Conservation (phyloP, 108 stramenopile genomes). For the Fragilaria radians region DNA sequence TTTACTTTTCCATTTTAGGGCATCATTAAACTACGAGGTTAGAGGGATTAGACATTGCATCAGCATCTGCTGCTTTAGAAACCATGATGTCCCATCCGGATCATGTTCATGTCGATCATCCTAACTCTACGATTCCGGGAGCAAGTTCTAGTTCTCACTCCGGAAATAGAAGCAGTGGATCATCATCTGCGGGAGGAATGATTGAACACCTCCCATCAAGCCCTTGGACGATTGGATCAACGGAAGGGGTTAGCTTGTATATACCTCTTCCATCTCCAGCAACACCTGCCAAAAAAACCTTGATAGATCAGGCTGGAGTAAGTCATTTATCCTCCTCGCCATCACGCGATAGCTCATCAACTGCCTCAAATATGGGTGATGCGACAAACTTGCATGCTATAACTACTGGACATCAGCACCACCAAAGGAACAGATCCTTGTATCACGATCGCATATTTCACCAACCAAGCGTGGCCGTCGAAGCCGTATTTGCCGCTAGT, state of each 20-base stretch:
- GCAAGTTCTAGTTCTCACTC: slow-evolving; percentile 1
- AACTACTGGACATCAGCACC: too few species aligned
- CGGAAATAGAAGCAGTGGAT: neutral
- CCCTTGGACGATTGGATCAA: slow-evolving; percentile 47
- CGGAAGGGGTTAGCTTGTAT: slow-evolving; percentile 34
- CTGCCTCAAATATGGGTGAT: slow-evolving; percentile 6
- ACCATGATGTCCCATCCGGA: slow-evolving; percentile 33
- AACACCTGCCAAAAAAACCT: slow-evolving; percentile 1
- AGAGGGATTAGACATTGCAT: neutral
- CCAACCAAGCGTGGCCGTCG: slow-evolving; percentile 49
- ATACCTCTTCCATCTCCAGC: slow-evolving; percentile 3
- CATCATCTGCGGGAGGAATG: neutral
- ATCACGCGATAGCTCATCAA: neutral
- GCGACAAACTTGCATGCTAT: slow-evolving; percentile 7
- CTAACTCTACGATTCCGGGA: slow-evolving; percentile 13
- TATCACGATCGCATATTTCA: slow-evolving; percentile 46
- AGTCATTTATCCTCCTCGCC: slow-evolving; percentile 1
- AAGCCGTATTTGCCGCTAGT: slow-evolving; percentile 61
- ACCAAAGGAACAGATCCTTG: slow-evolving; percentile 23
- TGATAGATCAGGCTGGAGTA: slow-evolving; percentile 29
- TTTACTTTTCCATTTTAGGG: too few species aligned
- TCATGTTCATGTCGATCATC: slow-evolving; percentile 19
- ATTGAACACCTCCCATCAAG: slow-evolving; percentile 7
- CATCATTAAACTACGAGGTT: too few species aligned
- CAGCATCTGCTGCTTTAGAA: neutral